A percentile compares a stretch with the other conserved stretches of the same genome.
Conservation (phyloP, 352 stramenopile species). For the Globisporangium megalacanthum region DNA sequence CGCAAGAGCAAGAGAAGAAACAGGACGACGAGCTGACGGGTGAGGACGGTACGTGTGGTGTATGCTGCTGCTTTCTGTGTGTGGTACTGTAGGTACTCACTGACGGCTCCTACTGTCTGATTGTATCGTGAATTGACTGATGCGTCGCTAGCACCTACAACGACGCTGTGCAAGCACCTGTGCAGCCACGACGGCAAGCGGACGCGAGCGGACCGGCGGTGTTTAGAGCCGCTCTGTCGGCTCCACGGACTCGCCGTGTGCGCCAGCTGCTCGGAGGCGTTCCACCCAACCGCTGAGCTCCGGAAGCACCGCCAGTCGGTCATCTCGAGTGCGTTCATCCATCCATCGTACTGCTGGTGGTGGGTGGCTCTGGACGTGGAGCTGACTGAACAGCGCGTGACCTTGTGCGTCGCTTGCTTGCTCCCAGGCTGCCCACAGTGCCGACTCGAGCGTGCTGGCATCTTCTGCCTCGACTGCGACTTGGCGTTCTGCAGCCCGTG, state of each 20-base stretch:
- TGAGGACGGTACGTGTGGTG: too few species aligned
- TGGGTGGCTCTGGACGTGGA: too few species aligned
- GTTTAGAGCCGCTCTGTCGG: constrained; percentile 7
- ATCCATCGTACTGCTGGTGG: neutral
- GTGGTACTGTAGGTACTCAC: too few species aligned
- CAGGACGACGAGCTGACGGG: too few species aligned
- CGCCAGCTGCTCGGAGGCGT: constrained; percentile 10
- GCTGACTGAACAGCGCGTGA: too few species aligned
- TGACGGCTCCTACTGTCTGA: too few species aligned
- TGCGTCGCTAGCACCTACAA: constrained; percentile 1
- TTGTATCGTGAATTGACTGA: neutral
- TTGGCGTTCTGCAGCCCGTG: constrained; percentile 61
- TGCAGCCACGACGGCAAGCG: constrained; percentile 2
- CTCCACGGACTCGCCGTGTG: constrained; percentile 11
- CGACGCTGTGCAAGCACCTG: constrained; percentile 3
- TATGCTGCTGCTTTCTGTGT: too few species aligned
- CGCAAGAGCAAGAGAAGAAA: too few species aligned
- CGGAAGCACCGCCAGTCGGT: constrained; percentile 15
- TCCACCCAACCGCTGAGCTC: constrained; percentile 8
- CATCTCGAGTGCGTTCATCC: constrained; percentile 24
- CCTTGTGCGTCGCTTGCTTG: neutral
- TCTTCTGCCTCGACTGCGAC: constrained; percentile 59
- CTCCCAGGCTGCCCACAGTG: constrained; percentile 60
- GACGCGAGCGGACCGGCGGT: constrained; percentile 8
- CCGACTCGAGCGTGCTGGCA: constrained; percentile 29